Evolutionary conservation across 768 basidiomycete species (phyloP), one percentile per base, ranked within the genome.

Genomic region (Boletellus ananiceps): DNA sequence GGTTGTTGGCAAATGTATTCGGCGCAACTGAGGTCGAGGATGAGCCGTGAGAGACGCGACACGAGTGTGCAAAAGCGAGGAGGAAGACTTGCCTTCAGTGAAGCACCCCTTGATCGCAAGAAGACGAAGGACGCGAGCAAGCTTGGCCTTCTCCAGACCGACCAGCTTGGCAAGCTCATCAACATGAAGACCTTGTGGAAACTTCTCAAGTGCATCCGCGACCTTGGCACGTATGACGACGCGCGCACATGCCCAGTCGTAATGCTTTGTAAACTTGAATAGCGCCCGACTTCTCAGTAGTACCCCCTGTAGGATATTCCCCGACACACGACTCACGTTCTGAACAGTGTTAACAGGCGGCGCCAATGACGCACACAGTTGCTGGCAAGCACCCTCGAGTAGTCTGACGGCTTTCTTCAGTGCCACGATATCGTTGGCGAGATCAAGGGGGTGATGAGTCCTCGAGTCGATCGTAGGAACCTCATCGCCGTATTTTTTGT

Each of bases 1-100:
- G 69, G 38, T 65, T 70, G 45, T 69, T 70, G 11, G 66, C 62
- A 51, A 67, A 70, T 0, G 47, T 47, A 15, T 68, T 58, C 8
- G 56, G 55, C 8, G 54, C 44, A 7, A 70, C 68, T 64, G 14
- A 25, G 33, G 21, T 34, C 3, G 43, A 8, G n/a, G 2, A 21
- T 32, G 3, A 46, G 47, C 27, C 2, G 18, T 16, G 23, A 27
- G 23, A n/a, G 36, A 23, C 12, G 11, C 7, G 25, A 49, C 40
- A 36, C 8, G 31, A 36, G 23, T 23, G 23, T 16, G 15, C 21
- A 4, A 14, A 3, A 13, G n/a, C 4, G 5, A 15, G 4, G 44
- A 23, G 2, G n/a, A 37, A 46, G 8, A 33, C 40, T 40, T 37
- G 55, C 69, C 61, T 61, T 69, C 69, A 1, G 35, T 56, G 47